These are phyloP conservation scores for Neurospora terricola DNA, from an alignment of 495 filamentous ascomycete species.

Conservation along the genomic window DNA sequence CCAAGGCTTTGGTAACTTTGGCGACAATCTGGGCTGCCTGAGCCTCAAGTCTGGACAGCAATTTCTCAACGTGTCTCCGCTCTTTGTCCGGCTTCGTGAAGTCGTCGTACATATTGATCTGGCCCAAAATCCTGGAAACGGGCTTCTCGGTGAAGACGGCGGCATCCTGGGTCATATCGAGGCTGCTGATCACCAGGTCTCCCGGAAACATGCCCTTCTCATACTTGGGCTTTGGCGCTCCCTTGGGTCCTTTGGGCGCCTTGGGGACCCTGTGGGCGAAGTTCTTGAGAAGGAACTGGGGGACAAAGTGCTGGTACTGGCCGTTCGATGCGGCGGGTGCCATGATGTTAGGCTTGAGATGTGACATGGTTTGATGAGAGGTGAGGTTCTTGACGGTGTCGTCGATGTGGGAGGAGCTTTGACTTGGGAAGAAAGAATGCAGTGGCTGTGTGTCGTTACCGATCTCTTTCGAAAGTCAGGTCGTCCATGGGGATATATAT, in stretches of 20 bases:
- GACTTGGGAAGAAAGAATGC: background rate
- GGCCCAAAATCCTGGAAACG: conserved; percentile 27
- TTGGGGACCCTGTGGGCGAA: conserved; percentile 20
- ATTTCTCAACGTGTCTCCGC: conserved; percentile 28
- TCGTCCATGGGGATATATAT: background rate
- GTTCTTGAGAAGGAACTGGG: conserved; percentile 37
- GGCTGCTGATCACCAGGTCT: conserved; percentile 15
- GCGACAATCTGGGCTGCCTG: conserved; percentile 18
- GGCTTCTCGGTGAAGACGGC: conserved; percentile 20
- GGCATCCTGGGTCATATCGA: conserved; percentile 13
- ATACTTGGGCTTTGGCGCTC: conserved; percentile 6
- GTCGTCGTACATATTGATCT: conserved; percentile 37
- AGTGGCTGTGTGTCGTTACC: background rate
- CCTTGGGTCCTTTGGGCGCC: background rate
- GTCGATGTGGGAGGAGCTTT: background rate
- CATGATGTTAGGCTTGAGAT: background rate
- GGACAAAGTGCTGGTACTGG: conserved; percentile 41
- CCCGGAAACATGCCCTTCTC: conserved; percentile 12
- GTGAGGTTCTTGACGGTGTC: background rate
- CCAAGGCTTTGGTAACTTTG: too few relatives aligned
- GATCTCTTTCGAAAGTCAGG: background rate
- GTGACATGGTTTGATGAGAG: background rate
- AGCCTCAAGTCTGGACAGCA: conserved; percentile 26
- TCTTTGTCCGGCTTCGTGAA: conserved; percentile 10
- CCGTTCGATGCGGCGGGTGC: background rate